Percentiles rank a stretch among this genome's conserved stretches.
phyloP scores from a whole-genome alignment of 768 basidiomycete genomes.

The Kwoniella heveanensis region DNA sequence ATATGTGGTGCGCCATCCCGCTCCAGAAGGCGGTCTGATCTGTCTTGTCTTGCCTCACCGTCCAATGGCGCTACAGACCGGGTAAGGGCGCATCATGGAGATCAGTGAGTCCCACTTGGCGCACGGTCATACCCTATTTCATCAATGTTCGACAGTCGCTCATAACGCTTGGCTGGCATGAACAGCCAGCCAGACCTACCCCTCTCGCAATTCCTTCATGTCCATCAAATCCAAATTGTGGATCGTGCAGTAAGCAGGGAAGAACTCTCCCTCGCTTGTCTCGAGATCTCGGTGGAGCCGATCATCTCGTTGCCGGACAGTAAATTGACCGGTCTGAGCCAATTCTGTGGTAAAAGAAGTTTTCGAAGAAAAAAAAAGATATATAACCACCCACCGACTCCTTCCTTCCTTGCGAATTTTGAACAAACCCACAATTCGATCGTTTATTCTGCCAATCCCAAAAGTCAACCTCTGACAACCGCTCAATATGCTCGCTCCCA shows the following conservation, averaged over 20 bases:
- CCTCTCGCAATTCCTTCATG: not conserved
- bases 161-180: no score
- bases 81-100: no score
- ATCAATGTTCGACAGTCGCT: no score
- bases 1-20: no score
- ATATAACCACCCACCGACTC: not conserved
- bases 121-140: slow-evolving; percentile 13
- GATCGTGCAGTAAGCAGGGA: not conserved
- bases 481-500: slow-evolving; percentile 32
- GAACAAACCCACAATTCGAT: not conserved
- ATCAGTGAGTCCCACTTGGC: slow-evolving; percentile 20
- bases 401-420: not conserved
- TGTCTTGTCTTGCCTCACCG: no score
- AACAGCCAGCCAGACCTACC: no score
- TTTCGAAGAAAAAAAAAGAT: slow-evolving; percentile 6
- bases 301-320: not conserved
- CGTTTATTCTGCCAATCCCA: no score
- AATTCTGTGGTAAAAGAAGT: not conserved
- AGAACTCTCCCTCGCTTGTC: not conserved
- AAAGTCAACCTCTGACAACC: not conserved
- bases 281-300: not conserved
- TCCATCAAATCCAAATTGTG: not conserved
- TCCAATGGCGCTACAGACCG: no score
- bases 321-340: not conserved
- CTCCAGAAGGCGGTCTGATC: no score